Conservation (phyloP, 805 yeast genomes). For the Tetrapisispora fleetii region DNA sequence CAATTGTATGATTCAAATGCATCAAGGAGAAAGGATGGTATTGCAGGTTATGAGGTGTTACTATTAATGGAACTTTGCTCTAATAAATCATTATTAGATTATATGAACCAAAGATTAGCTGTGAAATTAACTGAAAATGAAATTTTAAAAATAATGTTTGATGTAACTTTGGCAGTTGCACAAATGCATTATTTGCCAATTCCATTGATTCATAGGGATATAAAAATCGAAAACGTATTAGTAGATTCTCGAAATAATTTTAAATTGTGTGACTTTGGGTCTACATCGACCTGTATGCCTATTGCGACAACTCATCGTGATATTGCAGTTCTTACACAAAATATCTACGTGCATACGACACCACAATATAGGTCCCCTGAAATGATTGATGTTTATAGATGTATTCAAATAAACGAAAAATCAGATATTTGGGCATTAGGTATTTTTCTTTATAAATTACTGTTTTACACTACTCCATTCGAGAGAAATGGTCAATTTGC, state of each 20-base stretch:
- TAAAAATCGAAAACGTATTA: slow-evolving; percentile 88
- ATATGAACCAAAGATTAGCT: slow-evolving; percentile 76
- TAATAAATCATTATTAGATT: slow-evolving; percentile 76
- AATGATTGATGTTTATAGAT: slow-evolving; percentile 82
- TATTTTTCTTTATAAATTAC: slow-evolving; percentile 76
- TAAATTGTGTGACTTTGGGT: slow-evolving; percentile 90
- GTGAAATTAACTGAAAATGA: slow-evolving; percentile 70
- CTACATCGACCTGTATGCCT: slow-evolving; percentile 45
- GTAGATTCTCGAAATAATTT: slow-evolving; percentile 61
- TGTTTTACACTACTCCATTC: slow-evolving; percentile 92
- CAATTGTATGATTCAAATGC: slow-evolving; percentile 71
- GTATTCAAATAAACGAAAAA: slow-evolving; percentile 80
- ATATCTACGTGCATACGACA: slow-evolving; percentile 82
- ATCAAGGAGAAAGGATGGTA: slow-evolving; percentile 35
- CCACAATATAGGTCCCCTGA: slow-evolving; percentile 95
- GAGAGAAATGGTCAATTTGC: slow-evolving; percentile 78
- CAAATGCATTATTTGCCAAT: slow-evolving; percentile 66
- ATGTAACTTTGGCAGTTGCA: slow-evolving; percentile 67
- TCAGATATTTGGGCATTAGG: slow-evolving; percentile 97
- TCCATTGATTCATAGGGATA: slow-evolving; percentile 83
- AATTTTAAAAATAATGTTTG: slow-evolving; percentile 74
- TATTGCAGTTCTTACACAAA: slow-evolving; percentile 69
- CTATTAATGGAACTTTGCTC: slow-evolving; percentile 91
- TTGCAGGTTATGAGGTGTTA: slow-evolving; percentile 67
- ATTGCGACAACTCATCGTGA: slow-evolving; percentile 66